A percentile compares a stretch with the other conserved stretches of the same genome.
Evolutionary conservation across 1,284 basidiomycete species (phyloP).

Genomic region (Pseudozyma sp.): DNA sequence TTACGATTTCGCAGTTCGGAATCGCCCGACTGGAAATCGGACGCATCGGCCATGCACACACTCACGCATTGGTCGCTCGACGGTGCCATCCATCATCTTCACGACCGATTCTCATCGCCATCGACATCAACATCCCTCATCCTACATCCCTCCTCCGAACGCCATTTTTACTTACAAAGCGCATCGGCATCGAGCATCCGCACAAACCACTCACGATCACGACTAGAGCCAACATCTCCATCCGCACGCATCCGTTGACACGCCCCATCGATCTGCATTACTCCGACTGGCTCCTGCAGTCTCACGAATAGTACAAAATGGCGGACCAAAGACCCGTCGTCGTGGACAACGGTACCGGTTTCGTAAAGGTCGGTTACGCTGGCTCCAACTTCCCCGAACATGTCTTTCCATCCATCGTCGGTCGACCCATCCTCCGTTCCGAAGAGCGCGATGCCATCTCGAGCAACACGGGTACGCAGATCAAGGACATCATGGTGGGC

Average conservation of each 20-base stretch:
- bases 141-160: background rate
- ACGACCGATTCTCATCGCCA: constrained; percentile 4
- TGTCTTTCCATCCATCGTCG: constrained; percentile 96
- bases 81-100: constrained; percentile 2
- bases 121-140: background rate
- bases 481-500: constrained; percentile 95
- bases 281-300: background rate
- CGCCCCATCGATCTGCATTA: background rate
- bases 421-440: constrained; percentile 93
- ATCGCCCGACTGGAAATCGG: background rate
- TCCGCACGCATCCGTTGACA: background rate
- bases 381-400: constrained; percentile 91
- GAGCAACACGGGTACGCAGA: constrained; percentile 59
- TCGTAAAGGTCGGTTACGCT: constrained; percentile 95
- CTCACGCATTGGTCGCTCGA: background rate
- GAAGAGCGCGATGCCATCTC: constrained; percentile 87
- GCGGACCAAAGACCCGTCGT: constrained; percentile 78
- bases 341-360: constrained; percentile 95
- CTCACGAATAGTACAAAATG: constrained; percentile 39
- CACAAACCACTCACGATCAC: background rate
- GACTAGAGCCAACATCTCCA: background rate
- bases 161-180: background rate
- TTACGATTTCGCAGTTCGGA: no score
- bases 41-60: background rate
- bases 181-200: background rate